Evolutionary conservation across 345 rosid genomes (phyloP), one percentile per base, ranked within the genome.

Genomic region (Brassica carinata): DNA sequence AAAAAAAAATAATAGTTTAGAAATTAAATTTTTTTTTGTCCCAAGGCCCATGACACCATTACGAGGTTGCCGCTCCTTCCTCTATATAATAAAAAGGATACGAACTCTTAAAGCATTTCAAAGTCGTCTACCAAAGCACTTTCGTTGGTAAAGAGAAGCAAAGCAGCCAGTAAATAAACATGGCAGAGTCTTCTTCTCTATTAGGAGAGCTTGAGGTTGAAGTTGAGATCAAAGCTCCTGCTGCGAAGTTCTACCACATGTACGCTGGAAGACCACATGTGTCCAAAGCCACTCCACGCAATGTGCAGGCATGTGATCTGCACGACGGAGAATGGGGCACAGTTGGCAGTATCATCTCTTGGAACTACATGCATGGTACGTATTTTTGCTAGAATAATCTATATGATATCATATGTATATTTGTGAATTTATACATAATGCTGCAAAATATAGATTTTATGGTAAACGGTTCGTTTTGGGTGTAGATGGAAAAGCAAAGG

Each of bases 401-500:
- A 29, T 29, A 64, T 9, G 36, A 23, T 0, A 59, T 8, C 33
- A 61, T 61, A 31, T 61, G 2, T 4, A 61, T 23, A 61, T 2
- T 61, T 61, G 7, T 59, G 30, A 29, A 29, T 29, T 29, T 29
- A 29, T 29, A 29, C 4, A 29, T 40, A 13, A 40, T 40, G 48
- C 2, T 34, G 0, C 59, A 7, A 15, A 53, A 14, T n/a, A 15
- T 19, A 15, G 6, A 59, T 23, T 59, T 30, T 59, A 23, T 3
- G 2, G 63, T 19, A 27, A 58, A 13, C 29, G 61, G 17, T 55
- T 8, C 17, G 17, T 55, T 59, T 59, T 61, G 30, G 14, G 38
- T 38, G 77, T 45, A 80, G 83, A 75, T 26, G 83, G 83, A 17
- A 8, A 74, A 34, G 10, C 55, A 66, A 62, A 70, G 7, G 79